Conservation (phyloP, 148 eudicot species). For the Drosera capensis region DNA sequence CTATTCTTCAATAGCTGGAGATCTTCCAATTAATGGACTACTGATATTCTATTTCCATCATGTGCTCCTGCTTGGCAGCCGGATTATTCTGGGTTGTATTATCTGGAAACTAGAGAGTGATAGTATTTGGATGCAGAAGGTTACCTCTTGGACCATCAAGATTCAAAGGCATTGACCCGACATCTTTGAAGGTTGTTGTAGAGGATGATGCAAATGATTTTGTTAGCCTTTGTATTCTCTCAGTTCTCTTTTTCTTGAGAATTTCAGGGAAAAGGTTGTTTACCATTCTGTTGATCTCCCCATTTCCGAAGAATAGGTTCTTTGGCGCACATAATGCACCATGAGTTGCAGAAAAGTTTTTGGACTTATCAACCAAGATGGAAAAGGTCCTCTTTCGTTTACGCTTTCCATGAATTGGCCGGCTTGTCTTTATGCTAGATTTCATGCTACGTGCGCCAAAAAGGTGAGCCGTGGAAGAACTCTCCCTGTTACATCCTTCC, state of each 20-base stretch:
- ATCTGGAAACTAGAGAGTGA: slow-evolving; percentile 9
- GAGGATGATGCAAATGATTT: slow-evolving; percentile 12
- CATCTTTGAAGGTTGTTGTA: slow-evolving; percentile 10
- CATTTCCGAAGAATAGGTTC: too few species aligned
- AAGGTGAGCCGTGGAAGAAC: slow-evolving; percentile 7
- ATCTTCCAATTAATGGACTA: slow-evolving; percentile 20
- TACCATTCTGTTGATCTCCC: too few species aligned
- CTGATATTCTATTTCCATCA: slow-evolving; percentile 16
- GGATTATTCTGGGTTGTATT: slow-evolving; percentile 14
- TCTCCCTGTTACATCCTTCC: background rate
- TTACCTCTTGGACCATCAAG: slow-evolving; percentile 9
- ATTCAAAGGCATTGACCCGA: slow-evolving; percentile 9
- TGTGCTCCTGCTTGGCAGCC: slow-evolving; percentile 8
- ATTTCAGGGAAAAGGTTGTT: slow-evolving; percentile 34
- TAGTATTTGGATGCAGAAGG: slow-evolving; percentile 13
- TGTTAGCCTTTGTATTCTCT: slow-evolving; percentile 22
- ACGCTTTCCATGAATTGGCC: slow-evolving; percentile 19
- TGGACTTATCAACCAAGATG: slow-evolving; percentile 12
- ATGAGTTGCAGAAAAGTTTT: slow-evolving; percentile 15
- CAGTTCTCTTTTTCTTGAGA: slow-evolving; percentile 51
- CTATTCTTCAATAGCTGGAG: slow-evolving; percentile 17
- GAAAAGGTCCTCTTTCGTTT: slow-evolving; percentile 34
- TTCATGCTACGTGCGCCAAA: slow-evolving; percentile 10
- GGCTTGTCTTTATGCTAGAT: slow-evolving; percentile 28
- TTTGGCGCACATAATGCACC: slow-evolving; percentile 19